phyloP scores from a whole-genome alignment of 2,329 filamentous ascomycete genomes.

The Neocucurbitaria cava region DNA sequence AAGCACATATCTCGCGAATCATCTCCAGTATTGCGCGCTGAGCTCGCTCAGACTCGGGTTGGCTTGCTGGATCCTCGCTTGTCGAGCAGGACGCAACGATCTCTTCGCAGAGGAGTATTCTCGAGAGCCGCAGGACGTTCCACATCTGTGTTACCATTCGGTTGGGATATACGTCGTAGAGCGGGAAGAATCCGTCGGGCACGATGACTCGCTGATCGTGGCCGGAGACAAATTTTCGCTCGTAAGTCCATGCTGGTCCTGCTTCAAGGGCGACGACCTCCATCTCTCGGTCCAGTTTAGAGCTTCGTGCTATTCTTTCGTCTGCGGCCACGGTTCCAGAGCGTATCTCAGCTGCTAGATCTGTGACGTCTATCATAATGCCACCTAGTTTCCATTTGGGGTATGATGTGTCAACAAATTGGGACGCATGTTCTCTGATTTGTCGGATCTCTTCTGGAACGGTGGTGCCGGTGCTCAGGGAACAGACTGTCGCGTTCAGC shows the following conservation, averaged over 20 bases:
- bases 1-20: conserved; percentile 41
- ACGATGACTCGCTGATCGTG: conserved; percentile 2
- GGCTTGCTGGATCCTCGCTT: conserved; percentile 1
- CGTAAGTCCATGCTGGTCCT: conserved; percentile 18
- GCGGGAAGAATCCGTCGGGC: conserved; percentile 12
- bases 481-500: conserved; percentile 40
- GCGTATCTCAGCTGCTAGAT: conserved; percentile 25
- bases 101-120: conserved; percentile 42
- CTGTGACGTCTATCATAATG: conserved; percentile 34
- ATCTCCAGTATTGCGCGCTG: conserved; percentile 25
- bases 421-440: conserved; percentile 30
- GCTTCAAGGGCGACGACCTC: conserved; percentile 28
- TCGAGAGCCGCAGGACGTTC: conserved; percentile 40
- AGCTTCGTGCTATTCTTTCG: conserved; percentile 22
- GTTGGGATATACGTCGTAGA: conserved; percentile 40
- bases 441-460: conserved; percentile 26
- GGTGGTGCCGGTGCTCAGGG: conserved; percentile 26
- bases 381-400: conserved; percentile 42
- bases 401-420: conserved; percentile 27
- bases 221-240: conserved; percentile 9
- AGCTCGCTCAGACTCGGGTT: conserved; percentile 7
- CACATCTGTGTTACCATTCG: conserved; percentile 38
- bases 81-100: conserved; percentile 16
- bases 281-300: conserved; percentile 33
- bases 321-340: conserved; percentile 12